Percentiles rank a stretch among this genome's conserved stretches.
Conservation (phyloP, 768 basidiomycete species). For the Amanita rubescens region DNA sequence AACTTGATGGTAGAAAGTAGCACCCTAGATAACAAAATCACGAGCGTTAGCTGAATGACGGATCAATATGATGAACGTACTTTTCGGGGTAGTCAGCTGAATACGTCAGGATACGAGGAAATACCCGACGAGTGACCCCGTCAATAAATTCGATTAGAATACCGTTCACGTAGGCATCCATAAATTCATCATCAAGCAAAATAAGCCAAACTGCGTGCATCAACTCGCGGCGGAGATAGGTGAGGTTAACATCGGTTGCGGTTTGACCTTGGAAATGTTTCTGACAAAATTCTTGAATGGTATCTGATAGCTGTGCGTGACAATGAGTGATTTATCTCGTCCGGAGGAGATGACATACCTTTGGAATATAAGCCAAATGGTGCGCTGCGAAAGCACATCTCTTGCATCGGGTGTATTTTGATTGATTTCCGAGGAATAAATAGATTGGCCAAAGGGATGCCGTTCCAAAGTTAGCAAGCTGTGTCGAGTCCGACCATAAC, state of each 20-base stretch:
- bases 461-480: background rate
- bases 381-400: conserved; percentile 24
- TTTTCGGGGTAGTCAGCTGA: conserved; percentile 31
- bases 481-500: conserved; percentile 1
- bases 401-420: conserved; percentile 29
- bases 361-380: conserved; percentile 36
- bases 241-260: conserved; percentile 13
- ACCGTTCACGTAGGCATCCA: conserved; percentile 24
- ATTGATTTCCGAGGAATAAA: conserved; percentile 23
- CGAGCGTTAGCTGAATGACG: no score
- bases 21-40: conserved; percentile 12
- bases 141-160: conserved; percentile 23
- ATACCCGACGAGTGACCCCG: conserved; percentile 22
- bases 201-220: conserved; percentile 18
- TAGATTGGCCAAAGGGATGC: conserved; percentile 3
- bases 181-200: conserved; percentile 25
- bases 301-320: background rate
- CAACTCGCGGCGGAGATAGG: conserved; percentile 25
- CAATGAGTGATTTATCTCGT: no score
- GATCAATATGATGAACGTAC: conserved; percentile 9
- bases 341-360: no score
- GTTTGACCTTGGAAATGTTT: conserved; percentile 35
- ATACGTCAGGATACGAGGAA: conserved; percentile 26
- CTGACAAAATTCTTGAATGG: background rate
- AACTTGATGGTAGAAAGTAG: conserved; percentile 23